Evolutionary conservation across 768 basidiomycete species (phyloP).

Genomic region (Hirschioporus abietinus): DNA sequence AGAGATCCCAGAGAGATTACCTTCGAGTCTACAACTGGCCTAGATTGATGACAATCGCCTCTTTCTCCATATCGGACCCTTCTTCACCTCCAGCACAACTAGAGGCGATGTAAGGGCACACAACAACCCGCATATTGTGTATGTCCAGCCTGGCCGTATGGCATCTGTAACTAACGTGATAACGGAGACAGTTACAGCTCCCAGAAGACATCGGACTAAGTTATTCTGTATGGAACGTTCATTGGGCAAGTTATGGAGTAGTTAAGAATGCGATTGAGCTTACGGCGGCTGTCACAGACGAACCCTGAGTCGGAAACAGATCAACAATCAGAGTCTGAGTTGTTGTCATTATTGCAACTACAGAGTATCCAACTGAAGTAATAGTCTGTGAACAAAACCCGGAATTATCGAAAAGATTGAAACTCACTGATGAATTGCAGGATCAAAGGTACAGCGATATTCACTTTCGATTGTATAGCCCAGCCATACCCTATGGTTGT

Average conservation of each 20-base stretch:
- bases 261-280: slow-evolving; percentile 16
- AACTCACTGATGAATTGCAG: slow-evolving; percentile 22
- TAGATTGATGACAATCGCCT: not conserved
- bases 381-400: slow-evolving; percentile 1
- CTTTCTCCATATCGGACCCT: slow-evolving; percentile 45
- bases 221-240: slow-evolving; percentile 47
- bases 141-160: slow-evolving; percentile 65
- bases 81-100: slow-evolving; percentile 41
- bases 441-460: slow-evolving; percentile 21
- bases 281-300: slow-evolving; percentile 69
- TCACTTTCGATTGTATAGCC: slow-evolving; percentile 17
- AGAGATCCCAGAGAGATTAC: no score
- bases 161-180: slow-evolving; percentile 57
- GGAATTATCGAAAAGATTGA: not conserved
- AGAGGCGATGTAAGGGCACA: slow-evolving; percentile 42
- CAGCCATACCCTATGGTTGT: slow-evolving; percentile 22
- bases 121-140: slow-evolving; percentile 52
- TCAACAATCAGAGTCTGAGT: slow-evolving; percentile 63
- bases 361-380: slow-evolving; percentile 19
- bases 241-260: not conserved
- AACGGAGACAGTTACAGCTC: slow-evolving; percentile 56
- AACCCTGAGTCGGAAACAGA: slow-evolving; percentile 54
- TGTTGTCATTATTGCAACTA: slow-evolving; percentile 47
- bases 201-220: slow-evolving; percentile 57
- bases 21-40: not conserved